A percentile compares a stretch with the other conserved stretches of the same genome.
Evolutionary conservation across 495 filamentous ascomycete genomes (phyloP).

Genomic region (Hyphodiscus hymeniophilus): DNA sequence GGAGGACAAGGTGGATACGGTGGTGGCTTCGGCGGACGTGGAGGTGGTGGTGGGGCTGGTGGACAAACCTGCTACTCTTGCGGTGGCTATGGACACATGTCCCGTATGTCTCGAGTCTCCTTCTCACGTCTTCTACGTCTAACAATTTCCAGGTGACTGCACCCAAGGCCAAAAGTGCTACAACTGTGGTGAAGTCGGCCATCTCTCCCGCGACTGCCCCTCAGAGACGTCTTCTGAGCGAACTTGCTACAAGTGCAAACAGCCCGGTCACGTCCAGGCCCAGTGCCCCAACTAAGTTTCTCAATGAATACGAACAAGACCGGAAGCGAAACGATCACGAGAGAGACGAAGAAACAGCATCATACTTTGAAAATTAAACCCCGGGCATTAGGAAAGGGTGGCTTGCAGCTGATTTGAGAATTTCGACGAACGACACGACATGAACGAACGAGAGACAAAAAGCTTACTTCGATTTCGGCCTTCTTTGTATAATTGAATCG

Average conservation of each 20-base stretch:
- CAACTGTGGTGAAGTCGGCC: constrained; percentile 95
- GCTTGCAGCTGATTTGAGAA: constrained; percentile 24
- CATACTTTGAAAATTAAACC: constrained; percentile 11
- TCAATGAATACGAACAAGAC: constrained; percentile 16
- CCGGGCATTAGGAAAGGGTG: constrained; percentile 25
- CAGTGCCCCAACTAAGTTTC: constrained; percentile 43
- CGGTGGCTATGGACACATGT: constrained; percentile 94
- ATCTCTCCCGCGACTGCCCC: constrained; percentile 91
- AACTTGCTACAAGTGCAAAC: constrained; percentile 99
- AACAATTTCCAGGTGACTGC: constrained; percentile 56
- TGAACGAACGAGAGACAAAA: background rate
- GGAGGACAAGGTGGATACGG: constrained; percentile 40
- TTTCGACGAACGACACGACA: constrained; percentile 13
- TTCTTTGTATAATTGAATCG: constrained; percentile 17
- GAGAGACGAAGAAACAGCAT: constrained; percentile 9
- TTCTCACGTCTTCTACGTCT: background rate
- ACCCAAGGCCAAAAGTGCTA: constrained; percentile 99
- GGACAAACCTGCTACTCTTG: constrained; percentile 93
- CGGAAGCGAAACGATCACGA: constrained; percentile 9
- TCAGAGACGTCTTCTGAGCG: constrained; percentile 83
- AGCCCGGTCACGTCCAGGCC: constrained; percentile 91
- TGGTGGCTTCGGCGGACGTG: constrained; percentile 31
- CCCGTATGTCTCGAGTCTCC: constrained; percentile 39
- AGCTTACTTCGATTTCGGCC: constrained; percentile 6
- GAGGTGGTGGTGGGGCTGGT: constrained; percentile 40